These are phyloP conservation scores for Darksidea phi DNA, from an alignment of 495 filamentous ascomycete species.

Conservation along the genomic window DNA sequence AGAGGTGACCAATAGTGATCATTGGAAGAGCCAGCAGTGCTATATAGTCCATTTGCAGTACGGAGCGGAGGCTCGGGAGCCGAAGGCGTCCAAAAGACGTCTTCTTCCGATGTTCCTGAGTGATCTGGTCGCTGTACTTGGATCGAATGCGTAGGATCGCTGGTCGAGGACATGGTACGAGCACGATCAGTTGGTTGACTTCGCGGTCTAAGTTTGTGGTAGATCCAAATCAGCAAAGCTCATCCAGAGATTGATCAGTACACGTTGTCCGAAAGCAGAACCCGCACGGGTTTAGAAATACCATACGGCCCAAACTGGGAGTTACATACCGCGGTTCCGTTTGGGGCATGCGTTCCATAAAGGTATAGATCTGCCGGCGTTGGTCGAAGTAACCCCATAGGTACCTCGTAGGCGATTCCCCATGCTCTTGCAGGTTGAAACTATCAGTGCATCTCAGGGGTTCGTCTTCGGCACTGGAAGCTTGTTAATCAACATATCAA, in stretches of 20 bases:
- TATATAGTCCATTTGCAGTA: background rate
- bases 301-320: no score
- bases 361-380: no score
- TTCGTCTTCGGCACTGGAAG: no score
- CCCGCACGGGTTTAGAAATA: no score
- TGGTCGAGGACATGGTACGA: constrained; percentile 13
- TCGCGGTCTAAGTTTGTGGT: constrained; percentile 23
- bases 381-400: no score
- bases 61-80: background rate
- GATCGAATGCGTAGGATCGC: constrained; percentile 8
- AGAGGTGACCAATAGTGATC: background rate
- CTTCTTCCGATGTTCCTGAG: constrained; percentile 1
- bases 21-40: background rate
- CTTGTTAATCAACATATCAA: no score
- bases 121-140: background rate
- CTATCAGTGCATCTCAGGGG: no score
- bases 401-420: no score
- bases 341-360: no score
- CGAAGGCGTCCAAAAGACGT: constrained; percentile 7
- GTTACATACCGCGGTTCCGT: background rate
- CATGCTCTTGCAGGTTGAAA: no score
- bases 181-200: background rate
- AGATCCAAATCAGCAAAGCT: constrained; percentile 14
- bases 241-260: constrained; percentile 7
- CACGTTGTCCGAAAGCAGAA: no score